Evolutionary conservation across 257 asterid species (phyloP).

Genomic region (Cinchona pubescens): DNA sequence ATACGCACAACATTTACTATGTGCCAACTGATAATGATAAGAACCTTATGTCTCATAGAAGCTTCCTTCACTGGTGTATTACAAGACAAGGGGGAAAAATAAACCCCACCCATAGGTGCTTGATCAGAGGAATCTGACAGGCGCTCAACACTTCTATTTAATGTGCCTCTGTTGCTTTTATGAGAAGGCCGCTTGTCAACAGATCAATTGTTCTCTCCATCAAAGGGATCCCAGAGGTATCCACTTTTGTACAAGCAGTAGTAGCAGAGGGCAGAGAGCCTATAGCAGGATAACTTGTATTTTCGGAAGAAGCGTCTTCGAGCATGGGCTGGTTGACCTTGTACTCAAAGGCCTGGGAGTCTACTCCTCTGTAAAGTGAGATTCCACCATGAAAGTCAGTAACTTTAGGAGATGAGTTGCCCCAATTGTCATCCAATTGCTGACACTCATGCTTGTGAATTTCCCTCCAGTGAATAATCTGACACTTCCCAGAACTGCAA

Average conservation of each 20-base stretch:
- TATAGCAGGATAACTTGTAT: conserved; percentile 22
- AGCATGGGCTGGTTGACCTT: conserved; percentile 26
- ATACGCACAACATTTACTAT: background rate
- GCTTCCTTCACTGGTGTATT: conserved; percentile 20
- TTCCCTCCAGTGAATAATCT: conserved; percentile 84
- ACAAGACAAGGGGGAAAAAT: conserved; percentile 25
- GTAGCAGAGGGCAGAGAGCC: conserved; percentile 19
- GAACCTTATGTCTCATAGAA: conserved; percentile 33
- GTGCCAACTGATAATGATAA: conserved; percentile 5
- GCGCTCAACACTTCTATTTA: conserved; percentile 32
- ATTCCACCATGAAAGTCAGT: conserved; percentile 34
- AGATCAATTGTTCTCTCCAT: conserved; percentile 33
- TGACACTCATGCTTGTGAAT: conserved; percentile 83
- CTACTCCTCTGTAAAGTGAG: conserved; percentile 31
- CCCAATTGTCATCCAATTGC: conserved; percentile 46
- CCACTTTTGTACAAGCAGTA: conserved; percentile 21
- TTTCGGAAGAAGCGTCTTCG: conserved; percentile 32
- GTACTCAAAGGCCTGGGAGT: conserved; percentile 19
- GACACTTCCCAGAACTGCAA: conserved; percentile 89
- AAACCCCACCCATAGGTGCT: conserved; percentile 32
- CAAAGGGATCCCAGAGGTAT: conserved; percentile 32
- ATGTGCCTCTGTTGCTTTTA: conserved; percentile 30
- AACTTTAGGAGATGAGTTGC: conserved; percentile 31
- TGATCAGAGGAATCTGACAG: conserved; percentile 36
- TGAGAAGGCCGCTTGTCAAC: conserved; percentile 29